These are phyloP conservation scores for Chamaecyparis obtusa DNA, from an alignment of 75 land plant species.

Conservation along the genomic window DNA sequence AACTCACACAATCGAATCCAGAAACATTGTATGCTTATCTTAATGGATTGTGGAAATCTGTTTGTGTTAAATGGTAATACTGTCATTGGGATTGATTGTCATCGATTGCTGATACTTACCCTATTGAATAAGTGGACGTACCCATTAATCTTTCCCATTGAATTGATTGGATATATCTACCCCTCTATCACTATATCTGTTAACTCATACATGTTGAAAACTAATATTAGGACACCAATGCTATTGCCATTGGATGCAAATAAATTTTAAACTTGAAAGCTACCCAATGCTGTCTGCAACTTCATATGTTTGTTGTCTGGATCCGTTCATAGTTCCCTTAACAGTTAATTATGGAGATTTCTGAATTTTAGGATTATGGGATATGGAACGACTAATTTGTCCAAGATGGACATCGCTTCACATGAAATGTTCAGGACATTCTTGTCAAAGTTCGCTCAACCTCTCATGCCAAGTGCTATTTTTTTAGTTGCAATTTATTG, in stretches of 20 bases:
- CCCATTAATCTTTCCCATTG: too few species aligned
- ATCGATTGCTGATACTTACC: too few species aligned
- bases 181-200: too few species aligned
- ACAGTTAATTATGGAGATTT: slow-evolving; percentile 1
- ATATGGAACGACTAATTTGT: not conserved
- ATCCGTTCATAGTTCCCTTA: not conserved
- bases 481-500: not conserved
- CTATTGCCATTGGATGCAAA: not conserved
- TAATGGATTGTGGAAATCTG: too few species aligned
- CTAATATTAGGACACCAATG: not conserved
- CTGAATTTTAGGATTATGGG: not conserved
- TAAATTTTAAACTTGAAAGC: not conserved
- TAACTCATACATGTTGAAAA: not conserved
- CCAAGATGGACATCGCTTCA: not conserved
- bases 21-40: too few species aligned
- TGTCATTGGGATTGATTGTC: too few species aligned
- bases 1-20: too few species aligned
- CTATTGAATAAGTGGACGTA: too few species aligned
- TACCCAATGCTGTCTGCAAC: not conserved
- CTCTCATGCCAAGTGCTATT: not conserved
- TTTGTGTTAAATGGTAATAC: too few species aligned
- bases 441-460: not conserved
- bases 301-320: too few species aligned
- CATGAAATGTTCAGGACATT: not conserved
- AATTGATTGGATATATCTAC: too few species aligned